These are phyloP conservation scores for Scheffersomyces lignicola DNA, from an alignment of 1,139 yeast species.

Conservation along the genomic window DNA sequence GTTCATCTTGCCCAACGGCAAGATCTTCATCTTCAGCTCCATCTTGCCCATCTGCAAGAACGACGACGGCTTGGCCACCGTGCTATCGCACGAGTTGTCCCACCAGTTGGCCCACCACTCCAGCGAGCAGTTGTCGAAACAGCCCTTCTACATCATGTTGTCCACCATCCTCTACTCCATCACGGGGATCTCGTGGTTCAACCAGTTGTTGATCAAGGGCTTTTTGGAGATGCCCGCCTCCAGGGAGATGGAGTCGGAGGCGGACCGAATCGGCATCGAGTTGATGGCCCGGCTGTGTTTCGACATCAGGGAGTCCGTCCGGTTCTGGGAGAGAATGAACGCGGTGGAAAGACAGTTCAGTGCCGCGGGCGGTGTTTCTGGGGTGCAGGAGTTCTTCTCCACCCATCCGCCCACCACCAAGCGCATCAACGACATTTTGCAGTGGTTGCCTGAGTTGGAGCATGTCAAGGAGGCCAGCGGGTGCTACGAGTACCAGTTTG, in stretches of 20 bases:
- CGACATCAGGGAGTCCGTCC: conserved; percentile 69
- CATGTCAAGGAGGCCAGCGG: conserved; percentile 33
- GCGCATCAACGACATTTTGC: conserved; percentile 65
- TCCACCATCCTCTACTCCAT: conserved; percentile 47
- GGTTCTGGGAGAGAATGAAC: conserved; percentile 83
- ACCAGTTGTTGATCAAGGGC: conserved; percentile 57
- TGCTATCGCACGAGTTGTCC: conserved; percentile 87
- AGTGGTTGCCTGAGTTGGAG: conserved; percentile 75
- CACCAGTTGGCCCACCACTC: conserved; percentile 94
- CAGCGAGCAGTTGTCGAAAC: conserved; percentile 71
- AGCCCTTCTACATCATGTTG: conserved; percentile 57
- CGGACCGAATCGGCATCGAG: conserved; percentile 91
- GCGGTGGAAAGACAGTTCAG: conserved; percentile 14
- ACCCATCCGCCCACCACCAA: conserved; percentile 88
- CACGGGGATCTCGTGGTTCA: conserved; percentile 39
- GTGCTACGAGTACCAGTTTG: conserved; percentile 27
- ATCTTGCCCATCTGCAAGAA: conserved; percentile 76
- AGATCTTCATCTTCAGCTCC: conserved; percentile 83
- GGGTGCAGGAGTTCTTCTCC: conserved; percentile 67
- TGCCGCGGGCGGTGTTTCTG: conserved; percentile 25
- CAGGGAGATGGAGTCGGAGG: conserved; percentile 92
- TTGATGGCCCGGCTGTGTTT: conserved; percentile 89
- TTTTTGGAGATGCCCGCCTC: conserved; percentile 79
- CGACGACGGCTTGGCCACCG: conserved; percentile 93
- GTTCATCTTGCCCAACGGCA: conserved; percentile 93